Base-by-base conservation (phyloP, 1,139 yeast genomes). In the Magnusiomyces ingens region DNA sequence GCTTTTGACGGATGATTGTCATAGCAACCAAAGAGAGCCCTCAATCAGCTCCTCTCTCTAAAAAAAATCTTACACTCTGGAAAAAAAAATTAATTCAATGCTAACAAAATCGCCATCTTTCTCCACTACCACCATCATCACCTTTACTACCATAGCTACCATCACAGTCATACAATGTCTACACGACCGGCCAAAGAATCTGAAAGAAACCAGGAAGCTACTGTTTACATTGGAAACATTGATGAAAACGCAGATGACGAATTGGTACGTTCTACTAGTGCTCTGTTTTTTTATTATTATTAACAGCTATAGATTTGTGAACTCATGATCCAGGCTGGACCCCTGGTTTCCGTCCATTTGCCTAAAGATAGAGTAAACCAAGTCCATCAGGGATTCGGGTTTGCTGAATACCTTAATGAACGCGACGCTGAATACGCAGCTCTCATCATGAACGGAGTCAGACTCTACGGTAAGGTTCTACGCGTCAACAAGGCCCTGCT, bases 361-460 rank as follows among this genome's bases (percentile, higher is more conserved):
- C 98, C 98, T 3, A 82, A 81, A 62, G 97, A 90, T 64, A 75
- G 91, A 59, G 75, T 89, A 3, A 71, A 81, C 45, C 80, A 80
- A 57, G 74, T 79, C 1, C 90, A 85, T 63, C 95, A 85, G 64
- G 98, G 97, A 17, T 93, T 75, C 70, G 98, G 96, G 12, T 93
- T 93, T 69, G 84, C 87, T 1, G 95, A 88, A 65, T 84, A 86
- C 62, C 71, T 75, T 52, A 73, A 76, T 11, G 71, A 71, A 1
- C 73, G 69, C 21, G 96, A 90, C 62, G 85, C 88, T 0, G 85
- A 82, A 15, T 93, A 91, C 64, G 89, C 84, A 0, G 68, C 78
- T 40, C 76, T 78, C 56, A 70, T 87, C 0, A 69, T 88, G 65
- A 75, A 79, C 56, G 88, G 88, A 1, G 74, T 85, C 1, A 70